Evolutionary conservation across 2,329 filamentous ascomycete species (phyloP).

Genomic region (Colletotrichum cordylinicola): DNA sequence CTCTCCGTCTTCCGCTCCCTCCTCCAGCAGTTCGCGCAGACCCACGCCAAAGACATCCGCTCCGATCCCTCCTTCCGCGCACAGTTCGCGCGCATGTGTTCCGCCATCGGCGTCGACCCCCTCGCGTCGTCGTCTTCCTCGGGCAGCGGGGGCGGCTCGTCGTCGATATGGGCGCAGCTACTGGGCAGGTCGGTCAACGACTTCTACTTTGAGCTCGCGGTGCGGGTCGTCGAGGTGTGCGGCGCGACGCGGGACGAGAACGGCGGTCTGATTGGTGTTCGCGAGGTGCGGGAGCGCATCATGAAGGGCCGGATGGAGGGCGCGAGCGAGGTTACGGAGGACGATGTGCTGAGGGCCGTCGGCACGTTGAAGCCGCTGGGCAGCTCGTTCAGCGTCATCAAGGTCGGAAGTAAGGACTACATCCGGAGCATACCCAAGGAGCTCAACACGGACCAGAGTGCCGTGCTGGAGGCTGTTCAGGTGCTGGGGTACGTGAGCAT

Average conservation of each 20-base stretch:
- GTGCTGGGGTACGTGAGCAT: conserved; percentile 89
- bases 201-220: conserved; percentile 97
- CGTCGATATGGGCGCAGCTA: conserved; percentile 90
- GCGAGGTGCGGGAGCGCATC: conserved; percentile 80
- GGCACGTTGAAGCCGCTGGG: conserved; percentile 86
- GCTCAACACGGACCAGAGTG: conserved; percentile 91
- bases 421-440: conserved; percentile 95
- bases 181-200: conserved; percentile 92
- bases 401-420: conserved; percentile 83
- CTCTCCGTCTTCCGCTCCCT: conserved; percentile 95
- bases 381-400: conserved; percentile 84
- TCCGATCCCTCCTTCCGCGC: conserved; percentile 94
- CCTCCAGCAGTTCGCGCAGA: conserved; percentile 92
- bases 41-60: conserved; percentile 94
- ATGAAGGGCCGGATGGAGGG: conserved; percentile 77
- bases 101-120: conserved; percentile 94
- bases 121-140: conserved; percentile 61
- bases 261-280: conserved; percentile 85
- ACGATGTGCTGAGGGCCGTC: conserved; percentile 90
- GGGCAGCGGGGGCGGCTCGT: conserved; percentile 50
- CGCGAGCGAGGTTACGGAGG: conserved; percentile 82
- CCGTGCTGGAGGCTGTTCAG: conserved; percentile 89
- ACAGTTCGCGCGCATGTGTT: conserved; percentile 98
- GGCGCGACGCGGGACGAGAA: conserved; percentile 87
- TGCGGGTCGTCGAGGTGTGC: conserved; percentile 94